A percentile compares a stretch with the other conserved stretches of the same genome.
These are phyloP conservation scores for cucumber (Cucumis sativus) DNA, from an alignment of 306 rosid species.

Conservation along the genomic window DNA sequence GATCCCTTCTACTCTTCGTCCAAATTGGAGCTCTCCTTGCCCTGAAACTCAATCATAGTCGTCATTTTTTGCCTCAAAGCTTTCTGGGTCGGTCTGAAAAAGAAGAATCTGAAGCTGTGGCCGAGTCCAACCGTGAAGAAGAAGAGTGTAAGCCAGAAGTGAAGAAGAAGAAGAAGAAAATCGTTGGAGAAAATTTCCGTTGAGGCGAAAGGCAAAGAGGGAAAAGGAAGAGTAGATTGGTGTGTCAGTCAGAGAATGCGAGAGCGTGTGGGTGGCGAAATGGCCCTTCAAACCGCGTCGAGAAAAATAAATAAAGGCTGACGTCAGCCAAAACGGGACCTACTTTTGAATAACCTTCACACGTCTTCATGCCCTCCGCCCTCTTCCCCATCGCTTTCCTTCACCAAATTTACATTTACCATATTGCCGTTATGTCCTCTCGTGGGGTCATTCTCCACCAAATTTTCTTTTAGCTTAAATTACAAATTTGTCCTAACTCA, in stretches of 20 bases:
- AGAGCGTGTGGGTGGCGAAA: background rate
- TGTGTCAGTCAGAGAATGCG: constrained; percentile 12
- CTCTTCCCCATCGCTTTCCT: background rate
- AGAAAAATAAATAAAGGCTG: background rate
- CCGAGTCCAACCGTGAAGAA: background rate
- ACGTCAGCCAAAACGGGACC: constrained; percentile 27
- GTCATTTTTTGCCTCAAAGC: background rate
- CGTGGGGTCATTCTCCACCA: no score
- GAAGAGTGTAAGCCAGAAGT: background rate
- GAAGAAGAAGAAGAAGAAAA: background rate
- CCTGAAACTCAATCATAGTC: background rate
- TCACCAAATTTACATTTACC: background rate
- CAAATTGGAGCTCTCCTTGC: background rate
- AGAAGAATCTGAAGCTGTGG: background rate
- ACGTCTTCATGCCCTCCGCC: background rate
- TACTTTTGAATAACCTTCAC: background rate
- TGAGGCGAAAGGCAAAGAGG: background rate
- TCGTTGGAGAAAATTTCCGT: background rate
- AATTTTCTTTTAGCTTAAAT: no score
- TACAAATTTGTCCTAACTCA: no score
- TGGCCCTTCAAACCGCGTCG: background rate
- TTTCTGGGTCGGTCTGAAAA: background rate
- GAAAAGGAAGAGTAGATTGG: background rate
- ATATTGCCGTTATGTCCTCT: no score
- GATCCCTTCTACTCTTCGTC: background rate